Conservation (phyloP, 2,329 filamentous ascomycete genomes). For the Xylariaceae sp. region DNA sequence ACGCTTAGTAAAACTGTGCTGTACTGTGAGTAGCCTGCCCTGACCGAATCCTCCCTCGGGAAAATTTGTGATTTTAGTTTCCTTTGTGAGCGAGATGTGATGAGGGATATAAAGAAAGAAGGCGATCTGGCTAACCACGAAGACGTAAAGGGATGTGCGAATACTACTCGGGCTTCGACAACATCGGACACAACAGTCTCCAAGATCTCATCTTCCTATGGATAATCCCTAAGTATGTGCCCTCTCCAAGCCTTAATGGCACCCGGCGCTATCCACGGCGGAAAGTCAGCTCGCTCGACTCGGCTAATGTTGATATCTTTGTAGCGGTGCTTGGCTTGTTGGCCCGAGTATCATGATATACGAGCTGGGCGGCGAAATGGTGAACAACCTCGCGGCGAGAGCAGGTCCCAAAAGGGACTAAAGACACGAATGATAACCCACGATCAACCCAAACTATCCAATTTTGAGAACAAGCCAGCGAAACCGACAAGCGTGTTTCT, state of each 20-base stretch:
- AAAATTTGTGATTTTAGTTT: background rate
- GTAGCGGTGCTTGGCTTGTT: constrained; percentile 51
- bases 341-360: constrained; percentile 48
- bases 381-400: constrained; percentile 39
- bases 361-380: constrained; percentile 43
- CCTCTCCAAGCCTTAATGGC: background rate
- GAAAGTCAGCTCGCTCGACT: background rate
- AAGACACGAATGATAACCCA: constrained; percentile 4
- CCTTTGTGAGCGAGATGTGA: no score
- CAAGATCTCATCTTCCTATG: constrained; percentile 45
- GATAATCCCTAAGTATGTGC: constrained; percentile 39
- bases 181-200: constrained; percentile 51
- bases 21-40: constrained; percentile 44
- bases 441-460: background rate
- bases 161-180: constrained; percentile 49
- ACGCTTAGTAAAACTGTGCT: constrained; percentile 57
- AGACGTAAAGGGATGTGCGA: constrained; percentile 46
- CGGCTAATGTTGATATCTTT: constrained; percentile 1
- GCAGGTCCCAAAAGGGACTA: constrained; percentile 38
- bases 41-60: background rate
- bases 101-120: background rate
- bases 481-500: background rate
- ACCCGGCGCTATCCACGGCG: background rate
- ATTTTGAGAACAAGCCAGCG: background rate
- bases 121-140: background rate